These are phyloP conservation scores for Komagataella pseudopastoris DNA, from an alignment of 805 yeast genomes.

Conservation along the genomic window DNA sequence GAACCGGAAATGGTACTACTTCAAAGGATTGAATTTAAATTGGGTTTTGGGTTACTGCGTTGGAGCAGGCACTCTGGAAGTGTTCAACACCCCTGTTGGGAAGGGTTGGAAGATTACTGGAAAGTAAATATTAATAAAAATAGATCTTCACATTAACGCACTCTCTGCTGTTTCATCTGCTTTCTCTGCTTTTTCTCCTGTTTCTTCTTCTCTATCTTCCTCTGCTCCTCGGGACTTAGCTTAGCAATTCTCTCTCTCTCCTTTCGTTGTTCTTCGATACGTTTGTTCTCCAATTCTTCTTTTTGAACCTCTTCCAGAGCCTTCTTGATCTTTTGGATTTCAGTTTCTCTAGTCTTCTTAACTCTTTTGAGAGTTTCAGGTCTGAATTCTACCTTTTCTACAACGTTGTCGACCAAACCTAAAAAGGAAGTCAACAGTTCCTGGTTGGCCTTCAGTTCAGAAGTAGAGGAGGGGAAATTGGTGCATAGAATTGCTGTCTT, in stretches of 20 bases:
- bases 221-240: conserved; percentile 66
- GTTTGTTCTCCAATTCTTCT: conserved; percentile 59
- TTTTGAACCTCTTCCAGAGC: conserved; percentile 48
- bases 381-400: conserved; percentile 43
- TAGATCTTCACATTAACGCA: conserved; percentile 10
- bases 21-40: conserved; percentile 32
- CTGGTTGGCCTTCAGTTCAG: conserved; percentile 35
- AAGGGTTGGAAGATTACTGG: conserved; percentile 39
- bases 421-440: conserved; percentile 42
- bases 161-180: conserved; percentile 47
- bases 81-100: conserved; percentile 39
- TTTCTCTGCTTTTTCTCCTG: conserved; percentile 74
- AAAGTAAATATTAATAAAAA: conserved; percentile 5
- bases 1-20: conserved; percentile 29
- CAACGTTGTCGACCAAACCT: conserved; percentile 44
- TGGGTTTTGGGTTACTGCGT: conserved; percentile 38
- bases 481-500: conserved; percentile 45
- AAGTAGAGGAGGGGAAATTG: conserved; percentile 31
- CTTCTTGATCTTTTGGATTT: conserved; percentile 56
- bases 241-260: conserved; percentile 44
- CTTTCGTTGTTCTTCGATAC: conserved; percentile 54
- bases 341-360: conserved; percentile 63
- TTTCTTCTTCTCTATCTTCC: conserved; percentile 65
- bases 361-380: conserved; percentile 69
- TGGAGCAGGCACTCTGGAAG: conserved; percentile 39